These are phyloP conservation scores for Gossypium raimondii DNA, from an alignment of 345 rosid species.

Conservation along the genomic window DNA sequence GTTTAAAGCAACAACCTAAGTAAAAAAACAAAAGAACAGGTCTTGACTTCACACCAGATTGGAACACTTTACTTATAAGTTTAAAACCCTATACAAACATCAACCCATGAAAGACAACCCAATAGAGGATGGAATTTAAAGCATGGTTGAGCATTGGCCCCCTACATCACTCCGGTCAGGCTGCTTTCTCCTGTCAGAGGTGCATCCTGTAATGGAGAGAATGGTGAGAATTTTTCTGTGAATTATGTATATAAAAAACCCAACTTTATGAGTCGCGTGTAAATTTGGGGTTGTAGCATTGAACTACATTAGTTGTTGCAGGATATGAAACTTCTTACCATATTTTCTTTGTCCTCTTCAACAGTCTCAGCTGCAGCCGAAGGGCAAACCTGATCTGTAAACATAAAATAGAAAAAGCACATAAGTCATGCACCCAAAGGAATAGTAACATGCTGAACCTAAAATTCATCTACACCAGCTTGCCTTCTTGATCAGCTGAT, in stretches of 20 bases:
- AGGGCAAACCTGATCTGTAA: constrained; percentile 45
- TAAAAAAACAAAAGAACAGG: constrained; percentile 2
- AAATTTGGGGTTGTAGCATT: no score
- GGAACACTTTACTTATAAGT: not conserved
- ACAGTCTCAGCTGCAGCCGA: constrained; percentile 22
- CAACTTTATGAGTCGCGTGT: no score
- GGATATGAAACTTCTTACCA: constrained; percentile 35
- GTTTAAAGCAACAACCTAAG: constrained; percentile 19
- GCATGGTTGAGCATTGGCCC: not conserved
- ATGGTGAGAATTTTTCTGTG: not conserved
- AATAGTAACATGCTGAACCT: not conserved
- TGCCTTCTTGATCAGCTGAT: constrained; percentile 47
- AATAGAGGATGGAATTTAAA: constrained; percentile 13
- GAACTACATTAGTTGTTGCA: not conserved
- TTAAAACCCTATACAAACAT: constrained; percentile 34
- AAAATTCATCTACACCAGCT: not conserved
- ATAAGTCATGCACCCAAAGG: not conserved
- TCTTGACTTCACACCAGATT: constrained; percentile 18
- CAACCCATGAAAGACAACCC: constrained; percentile 10
- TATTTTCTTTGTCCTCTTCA: constrained; percentile 79
- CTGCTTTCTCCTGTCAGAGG: constrained; percentile 26
- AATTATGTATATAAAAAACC: not conserved
- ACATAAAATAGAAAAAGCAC: not conserved
- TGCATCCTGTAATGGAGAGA: constrained; percentile 28
- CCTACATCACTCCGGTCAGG: constrained; percentile 19